These are phyloP conservation scores for Decorospora gaudefroyi DNA, from an alignment of 2,329 filamentous ascomycete genomes.

Conservation along the genomic window DNA sequence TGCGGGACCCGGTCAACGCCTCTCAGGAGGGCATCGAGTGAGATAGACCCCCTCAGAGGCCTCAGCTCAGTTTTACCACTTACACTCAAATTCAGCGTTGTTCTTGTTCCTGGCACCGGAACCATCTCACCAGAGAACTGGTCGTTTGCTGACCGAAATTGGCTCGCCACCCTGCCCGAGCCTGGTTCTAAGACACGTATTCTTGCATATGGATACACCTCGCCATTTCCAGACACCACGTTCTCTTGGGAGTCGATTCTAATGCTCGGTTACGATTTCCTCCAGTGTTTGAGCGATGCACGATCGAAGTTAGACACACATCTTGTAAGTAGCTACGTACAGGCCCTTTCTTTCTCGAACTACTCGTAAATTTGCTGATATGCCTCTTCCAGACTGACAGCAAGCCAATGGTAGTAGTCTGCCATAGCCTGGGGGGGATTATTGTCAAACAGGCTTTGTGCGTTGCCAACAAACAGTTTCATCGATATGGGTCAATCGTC, in stretches of 20 bases:
- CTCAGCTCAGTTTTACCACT: constrained; percentile 5
- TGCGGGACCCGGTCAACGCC: constrained; percentile 1
- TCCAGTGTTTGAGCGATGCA: no score
- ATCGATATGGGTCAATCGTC: no score
- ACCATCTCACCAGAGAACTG: constrained; percentile 7
- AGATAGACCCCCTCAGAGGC: constrained; percentile 1
- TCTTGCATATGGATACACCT: no score
- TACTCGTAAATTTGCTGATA: neutral
- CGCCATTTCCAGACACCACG: no score
- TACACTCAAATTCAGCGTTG: constrained; percentile 7
- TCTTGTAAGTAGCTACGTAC: no score
- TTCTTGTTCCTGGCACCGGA: constrained; percentile 9
- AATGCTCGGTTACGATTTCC: no score
- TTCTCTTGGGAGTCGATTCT: no score
- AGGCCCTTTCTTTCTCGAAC: no score
- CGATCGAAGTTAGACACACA: no score
- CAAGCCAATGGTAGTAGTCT: constrained; percentile 1
- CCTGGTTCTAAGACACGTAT: no score
- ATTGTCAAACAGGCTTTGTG: constrained; percentile 2
- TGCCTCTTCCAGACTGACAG: constrained; percentile 1
- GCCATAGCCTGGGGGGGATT: neutral
- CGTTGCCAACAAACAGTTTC: no score
- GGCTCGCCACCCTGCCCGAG: constrained; percentile 1
- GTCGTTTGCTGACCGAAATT: constrained; percentile 1
- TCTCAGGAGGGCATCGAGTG: constrained; percentile 1